Conservation (phyloP, 129 eudicot genomes). For the Chrysanthemum lavandulifolium region DNA sequence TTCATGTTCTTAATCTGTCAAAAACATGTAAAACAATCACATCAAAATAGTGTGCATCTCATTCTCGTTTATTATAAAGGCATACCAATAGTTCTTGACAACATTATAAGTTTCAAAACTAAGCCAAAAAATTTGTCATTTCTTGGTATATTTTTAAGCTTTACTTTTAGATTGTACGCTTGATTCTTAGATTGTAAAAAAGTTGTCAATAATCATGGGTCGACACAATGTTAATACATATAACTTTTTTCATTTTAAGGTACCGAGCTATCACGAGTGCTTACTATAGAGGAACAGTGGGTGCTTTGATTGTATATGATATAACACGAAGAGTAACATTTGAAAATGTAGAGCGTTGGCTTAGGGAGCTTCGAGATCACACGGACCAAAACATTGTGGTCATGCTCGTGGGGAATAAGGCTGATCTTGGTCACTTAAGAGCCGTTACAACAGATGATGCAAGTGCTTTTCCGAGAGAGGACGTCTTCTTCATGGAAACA, state of each 20-base stretch:
- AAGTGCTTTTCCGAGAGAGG: constrained; percentile 35
- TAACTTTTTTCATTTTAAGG: constrained; percentile 5
- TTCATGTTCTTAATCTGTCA: neutral
- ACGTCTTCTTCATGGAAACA: constrained; percentile 43
- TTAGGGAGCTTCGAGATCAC: constrained; percentile 42
- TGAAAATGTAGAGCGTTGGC: constrained; percentile 44
- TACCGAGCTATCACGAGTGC: constrained; percentile 42
- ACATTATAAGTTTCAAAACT: too few species aligned
- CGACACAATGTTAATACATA: neutral
- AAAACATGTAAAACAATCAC: neutral
- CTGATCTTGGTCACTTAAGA: constrained; percentile 40
- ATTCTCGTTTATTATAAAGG: neutral
- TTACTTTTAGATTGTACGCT: neutral
- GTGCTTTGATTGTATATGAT: constrained; percentile 39
- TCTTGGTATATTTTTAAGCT: neutral
- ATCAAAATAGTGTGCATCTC: too few species aligned
- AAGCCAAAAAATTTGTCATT: neutral
- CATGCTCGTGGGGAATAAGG: constrained; percentile 50
- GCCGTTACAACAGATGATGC: constrained; percentile 36
- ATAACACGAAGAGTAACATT: constrained; percentile 36
- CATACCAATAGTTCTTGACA: neutral
- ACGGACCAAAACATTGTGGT: constrained; percentile 43
- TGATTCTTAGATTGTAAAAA: neutral
- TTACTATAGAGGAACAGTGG: constrained; percentile 40
- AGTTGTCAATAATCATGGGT: neutral